These are phyloP conservation scores for Fusarium denticulatum DNA, from an alignment of 2,329 filamentous ascomycete species.

Conservation along the genomic window DNA sequence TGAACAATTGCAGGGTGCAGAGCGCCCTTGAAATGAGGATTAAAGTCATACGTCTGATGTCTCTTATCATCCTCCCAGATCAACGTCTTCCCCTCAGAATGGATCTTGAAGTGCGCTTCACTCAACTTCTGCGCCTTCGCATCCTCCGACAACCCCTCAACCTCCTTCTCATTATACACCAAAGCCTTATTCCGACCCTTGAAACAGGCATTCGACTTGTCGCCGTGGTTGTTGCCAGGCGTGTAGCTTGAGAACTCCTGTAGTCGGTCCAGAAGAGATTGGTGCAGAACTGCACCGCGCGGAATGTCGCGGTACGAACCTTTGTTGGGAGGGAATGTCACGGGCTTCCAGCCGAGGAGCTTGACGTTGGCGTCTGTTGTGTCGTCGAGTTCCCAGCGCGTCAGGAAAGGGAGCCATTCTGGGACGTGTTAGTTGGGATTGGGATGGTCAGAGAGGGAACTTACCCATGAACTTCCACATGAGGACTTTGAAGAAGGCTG, in stretches of 20 bases:
- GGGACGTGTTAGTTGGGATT: not conserved
- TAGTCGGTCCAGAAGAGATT: conserved; percentile 51
- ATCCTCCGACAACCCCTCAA: not conserved
- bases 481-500: conserved; percentile 51
- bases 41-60: conserved; percentile 34
- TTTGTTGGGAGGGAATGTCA: conserved; percentile 52
- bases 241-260: conserved; percentile 42
- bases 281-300: conserved; percentile 51
- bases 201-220: conserved; percentile 36
- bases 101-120: conserved; percentile 18
- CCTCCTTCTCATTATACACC: conserved; percentile 4
- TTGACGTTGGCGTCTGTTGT: conserved; percentile 23
- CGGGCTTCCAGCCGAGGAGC: conserved; percentile 27
- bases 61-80: conserved; percentile 16
- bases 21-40: conserved; percentile 14
- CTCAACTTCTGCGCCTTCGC: not conserved
- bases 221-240: conserved; percentile 50
- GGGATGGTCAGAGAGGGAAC: not conserved
- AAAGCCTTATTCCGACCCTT: conserved; percentile 40
- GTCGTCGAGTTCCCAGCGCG: conserved; percentile 52
- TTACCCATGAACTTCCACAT: conserved; percentile 57
- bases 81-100: not conserved
- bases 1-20: not conserved
- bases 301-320: conserved; percentile 53
- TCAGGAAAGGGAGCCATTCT: conserved; percentile 54